A percentile compares a stretch with the other conserved stretches of the same genome.
phyloP scores from a whole-genome alignment of 306 rosid genomes.

The Vigna mungo region DNA sequence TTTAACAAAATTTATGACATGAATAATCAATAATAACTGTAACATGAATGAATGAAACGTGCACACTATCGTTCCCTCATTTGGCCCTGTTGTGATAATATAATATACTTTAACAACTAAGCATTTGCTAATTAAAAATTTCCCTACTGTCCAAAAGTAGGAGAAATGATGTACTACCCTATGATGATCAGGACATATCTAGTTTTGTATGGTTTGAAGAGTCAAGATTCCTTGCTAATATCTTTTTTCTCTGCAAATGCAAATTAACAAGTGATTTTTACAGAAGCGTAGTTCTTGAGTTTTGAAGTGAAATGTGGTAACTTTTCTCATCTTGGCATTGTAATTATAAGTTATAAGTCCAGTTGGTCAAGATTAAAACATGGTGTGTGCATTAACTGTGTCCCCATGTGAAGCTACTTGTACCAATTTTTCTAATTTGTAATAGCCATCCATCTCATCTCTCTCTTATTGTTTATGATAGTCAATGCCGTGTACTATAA shows the following conservation, averaged over 20 bases:
- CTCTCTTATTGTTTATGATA: constrained; percentile 13
- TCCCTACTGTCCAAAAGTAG: constrained; percentile 13
- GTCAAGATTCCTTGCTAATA: constrained; percentile 45
- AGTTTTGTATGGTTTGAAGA: constrained; percentile 21
- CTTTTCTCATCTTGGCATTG: not conserved
- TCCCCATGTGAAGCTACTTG: constrained; percentile 48
- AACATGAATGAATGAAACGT: constrained; percentile 46
- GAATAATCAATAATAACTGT: not conserved
- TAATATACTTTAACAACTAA: constrained; percentile 39
- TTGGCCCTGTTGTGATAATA: constrained; percentile 22
- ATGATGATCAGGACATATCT: constrained; percentile 18
- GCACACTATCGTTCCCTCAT: constrained; percentile 35
- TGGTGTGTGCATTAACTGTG: constrained; percentile 25
- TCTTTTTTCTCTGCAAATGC: not conserved
- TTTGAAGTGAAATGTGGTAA: constrained; percentile 30
- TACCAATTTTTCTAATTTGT: not conserved
- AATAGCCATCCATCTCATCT: not conserved
- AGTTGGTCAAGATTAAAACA: constrained; percentile 32
- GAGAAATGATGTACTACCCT: constrained; percentile 25
- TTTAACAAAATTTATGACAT: constrained; percentile 20
- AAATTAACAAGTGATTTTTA: not conserved
- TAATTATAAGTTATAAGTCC: not conserved
- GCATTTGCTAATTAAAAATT: constrained; percentile 31
- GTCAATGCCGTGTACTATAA: constrained; percentile 50
- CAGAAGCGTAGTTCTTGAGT: not conserved